These are phyloP conservation scores for Acanthamoeba triangularis DNA, from an alignment of 208 protist genomes.

Conservation along the genomic window DNA sequence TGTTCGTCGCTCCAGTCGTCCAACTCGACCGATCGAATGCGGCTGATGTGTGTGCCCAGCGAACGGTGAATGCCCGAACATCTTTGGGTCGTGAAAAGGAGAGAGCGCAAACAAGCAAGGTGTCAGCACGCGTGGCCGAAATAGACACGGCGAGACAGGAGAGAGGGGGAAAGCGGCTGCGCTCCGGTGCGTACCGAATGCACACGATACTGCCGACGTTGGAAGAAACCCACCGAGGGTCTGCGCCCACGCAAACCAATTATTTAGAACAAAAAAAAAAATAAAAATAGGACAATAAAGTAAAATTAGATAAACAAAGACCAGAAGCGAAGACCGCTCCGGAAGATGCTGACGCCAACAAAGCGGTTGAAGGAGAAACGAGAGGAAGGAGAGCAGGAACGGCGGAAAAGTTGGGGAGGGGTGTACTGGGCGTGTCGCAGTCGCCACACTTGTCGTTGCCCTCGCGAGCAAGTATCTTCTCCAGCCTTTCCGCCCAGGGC, in stretches of 20 bases:
- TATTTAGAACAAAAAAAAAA: background rate
- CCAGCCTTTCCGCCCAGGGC: background rate
- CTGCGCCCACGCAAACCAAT: background rate
- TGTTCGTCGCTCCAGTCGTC: conserved; percentile 70
- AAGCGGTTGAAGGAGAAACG: background rate
- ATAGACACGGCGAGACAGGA: background rate
- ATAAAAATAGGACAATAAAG: background rate
- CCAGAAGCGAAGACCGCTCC: background rate
- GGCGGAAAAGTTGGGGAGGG: background rate
- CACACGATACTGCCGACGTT: conserved; percentile 27
- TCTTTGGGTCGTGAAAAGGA: background rate
- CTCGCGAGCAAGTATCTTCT: background rate
- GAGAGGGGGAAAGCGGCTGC: background rate
- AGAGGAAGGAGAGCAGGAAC: background rate
- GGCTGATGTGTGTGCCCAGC: conserved; percentile 78
- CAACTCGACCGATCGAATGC: conserved; percentile 68
- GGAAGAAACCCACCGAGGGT: conserved; percentile 20
- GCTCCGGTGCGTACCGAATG: background rate
- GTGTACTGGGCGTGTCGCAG: conserved; percentile 5
- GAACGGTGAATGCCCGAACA: conserved; percentile 59
- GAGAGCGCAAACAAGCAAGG: no score
- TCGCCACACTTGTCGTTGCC: conserved; percentile 47
- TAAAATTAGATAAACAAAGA: background rate
- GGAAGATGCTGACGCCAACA: background rate
- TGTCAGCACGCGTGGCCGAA: background rate